phyloP scores from a whole-genome alignment of 352 stramenopile species.

The Elongisporangium prolatum region DNA sequence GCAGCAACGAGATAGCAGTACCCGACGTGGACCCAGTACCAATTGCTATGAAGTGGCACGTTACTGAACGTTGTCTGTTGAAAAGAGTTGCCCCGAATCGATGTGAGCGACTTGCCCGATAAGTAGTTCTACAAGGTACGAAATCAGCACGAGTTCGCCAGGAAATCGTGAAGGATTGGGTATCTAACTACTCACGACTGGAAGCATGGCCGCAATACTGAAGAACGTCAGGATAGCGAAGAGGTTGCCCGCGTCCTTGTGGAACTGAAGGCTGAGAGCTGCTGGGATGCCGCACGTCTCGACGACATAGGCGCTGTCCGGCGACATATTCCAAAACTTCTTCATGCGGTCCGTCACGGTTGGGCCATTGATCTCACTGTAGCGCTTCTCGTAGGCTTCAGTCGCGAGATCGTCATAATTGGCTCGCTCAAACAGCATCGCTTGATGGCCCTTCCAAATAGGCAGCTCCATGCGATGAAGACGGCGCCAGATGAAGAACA shows the following conservation, averaged over 20 bases:
- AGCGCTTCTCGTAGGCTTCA: conserved; percentile 35
- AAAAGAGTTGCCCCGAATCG: conserved; percentile 40
- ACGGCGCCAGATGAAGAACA: conserved; percentile 62
- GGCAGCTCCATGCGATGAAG: conserved; percentile 49
- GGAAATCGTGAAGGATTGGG: too few species aligned
- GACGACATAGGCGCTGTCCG: conserved; percentile 50
- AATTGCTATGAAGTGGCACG: conserved; percentile 68
- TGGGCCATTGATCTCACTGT: conserved; percentile 35
- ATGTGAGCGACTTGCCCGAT: conserved; percentile 36
- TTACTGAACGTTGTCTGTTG: conserved; percentile 82
- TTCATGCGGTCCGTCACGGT: conserved; percentile 36
- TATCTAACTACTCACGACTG: conserved; percentile 51
- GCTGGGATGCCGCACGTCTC: conserved; percentile 65
- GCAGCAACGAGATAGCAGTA: conserved; percentile 71
- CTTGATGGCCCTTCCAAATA: conserved; percentile 55
- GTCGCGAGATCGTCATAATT: conserved; percentile 61
- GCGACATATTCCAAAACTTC: conserved; percentile 39
- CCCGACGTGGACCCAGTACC: conserved; percentile 73
- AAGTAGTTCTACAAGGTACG: conserved; percentile 55
- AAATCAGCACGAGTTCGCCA: not conserved
- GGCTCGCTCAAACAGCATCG: conserved; percentile 62
- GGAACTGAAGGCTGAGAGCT: conserved; percentile 60
- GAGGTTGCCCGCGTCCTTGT: conserved; percentile 55
- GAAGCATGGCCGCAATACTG: conserved; percentile 60
- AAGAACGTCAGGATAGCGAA: conserved; percentile 64